Conservation (phyloP, 2,329 filamentous ascomycete species). For the Ascochyta rabiei region DNA sequence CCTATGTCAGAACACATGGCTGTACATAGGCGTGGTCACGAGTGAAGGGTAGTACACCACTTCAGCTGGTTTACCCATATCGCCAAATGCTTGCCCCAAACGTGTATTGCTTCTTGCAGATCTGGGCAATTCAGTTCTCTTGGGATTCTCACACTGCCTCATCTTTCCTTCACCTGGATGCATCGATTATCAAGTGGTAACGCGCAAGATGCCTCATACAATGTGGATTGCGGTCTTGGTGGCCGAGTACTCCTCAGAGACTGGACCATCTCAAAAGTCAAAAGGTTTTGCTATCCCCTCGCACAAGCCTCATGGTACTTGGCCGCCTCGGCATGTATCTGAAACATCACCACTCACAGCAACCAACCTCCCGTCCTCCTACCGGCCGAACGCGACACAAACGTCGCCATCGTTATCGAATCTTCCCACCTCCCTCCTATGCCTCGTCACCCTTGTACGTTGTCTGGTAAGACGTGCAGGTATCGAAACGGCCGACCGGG, state of each 20-base stretch:
- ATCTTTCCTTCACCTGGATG: background rate
- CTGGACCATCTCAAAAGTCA: background rate
- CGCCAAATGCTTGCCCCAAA: too few species aligned
- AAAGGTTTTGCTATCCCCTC: background rate
- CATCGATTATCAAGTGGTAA: background rate
- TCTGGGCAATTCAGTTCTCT: background rate
- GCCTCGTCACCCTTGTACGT: conserved; percentile 8
- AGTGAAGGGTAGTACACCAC: background rate
- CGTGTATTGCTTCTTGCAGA: background rate
- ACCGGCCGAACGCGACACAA: background rate
- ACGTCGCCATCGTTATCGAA: background rate
- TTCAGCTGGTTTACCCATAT: too few species aligned
- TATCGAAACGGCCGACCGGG: background rate
- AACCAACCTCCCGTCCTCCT: background rate
- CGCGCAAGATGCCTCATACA: background rate
- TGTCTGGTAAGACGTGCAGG: background rate
- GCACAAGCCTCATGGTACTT: background rate
- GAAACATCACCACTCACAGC: background rate
- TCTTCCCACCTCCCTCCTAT: background rate
- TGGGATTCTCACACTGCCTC: background rate
- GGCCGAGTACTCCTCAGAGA: background rate
- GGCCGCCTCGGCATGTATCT: background rate
- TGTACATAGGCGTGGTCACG: too few species aligned
- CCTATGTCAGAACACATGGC: too few species aligned
- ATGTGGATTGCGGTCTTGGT: background rate